Evolutionary conservation across 2,329 filamentous ascomycete genomes (phyloP), one percentile per base, ranked within the genome.

Genomic region (Nannizziopsis arthrosporioides): DNA sequence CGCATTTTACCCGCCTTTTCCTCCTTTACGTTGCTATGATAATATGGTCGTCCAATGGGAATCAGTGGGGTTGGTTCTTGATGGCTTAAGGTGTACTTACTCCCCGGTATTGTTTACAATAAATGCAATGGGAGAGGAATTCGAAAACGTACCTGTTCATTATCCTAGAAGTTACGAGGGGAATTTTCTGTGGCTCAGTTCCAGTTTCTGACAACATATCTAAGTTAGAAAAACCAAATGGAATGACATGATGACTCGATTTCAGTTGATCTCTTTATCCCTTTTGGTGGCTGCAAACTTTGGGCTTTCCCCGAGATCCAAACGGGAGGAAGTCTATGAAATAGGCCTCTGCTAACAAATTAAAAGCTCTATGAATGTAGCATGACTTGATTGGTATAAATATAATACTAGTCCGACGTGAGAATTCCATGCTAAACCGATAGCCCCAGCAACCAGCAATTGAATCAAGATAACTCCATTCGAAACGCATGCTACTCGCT

Each of bases 1-100:
- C 39, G 44, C 44, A 44, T 35, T 49, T 36, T 43, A 51, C 38
- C 19, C 32, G 18, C 43, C 22, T 27, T 50, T 50, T 50, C 14
- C 39, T 45, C 32, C 42, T 44, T 45, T 42, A 45, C 37, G 42
- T 30, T 50, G 34, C 30, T 46, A 42, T 46, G 37, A 50, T 46
- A 42, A 50, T 50, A 35, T 38, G 37, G 35, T 55, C 49, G 6
- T 48, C 42, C 49, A 50, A 34, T 39, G 39, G 46, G 46, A 44
- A 44, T 48, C 46, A 44, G 43, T 36, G 40, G 46, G 46, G 32
- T 38, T 42, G 46, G 39, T 48, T 40, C 46, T 48, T 42, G 41
- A 48, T 48, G 46, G 40, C 46, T 48, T 43, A 10, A 48, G 46
- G 46, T 47, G 45, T 47, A 42, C 31, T 41, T 47, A 47, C 45